phyloP scores from a whole-genome alignment of 2,329 filamentous ascomycete genomes.

The Nothomitra cinnamomea region DNA sequence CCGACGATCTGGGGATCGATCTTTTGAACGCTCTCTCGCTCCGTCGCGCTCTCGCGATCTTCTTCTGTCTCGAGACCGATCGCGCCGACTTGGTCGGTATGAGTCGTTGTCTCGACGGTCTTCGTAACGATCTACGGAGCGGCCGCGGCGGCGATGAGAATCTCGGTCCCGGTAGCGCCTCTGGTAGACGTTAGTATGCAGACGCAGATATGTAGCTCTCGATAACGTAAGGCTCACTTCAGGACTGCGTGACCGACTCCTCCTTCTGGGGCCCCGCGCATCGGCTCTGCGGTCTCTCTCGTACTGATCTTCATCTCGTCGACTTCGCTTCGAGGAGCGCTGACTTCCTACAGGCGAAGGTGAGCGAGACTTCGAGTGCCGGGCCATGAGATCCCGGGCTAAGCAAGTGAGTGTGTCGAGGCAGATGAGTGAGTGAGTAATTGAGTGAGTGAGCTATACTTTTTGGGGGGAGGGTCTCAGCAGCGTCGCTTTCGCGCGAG shows the following conservation, averaged over 20 bases:
- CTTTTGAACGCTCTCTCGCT: constrained; percentile 42
- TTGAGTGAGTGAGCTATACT: constrained; percentile 16
- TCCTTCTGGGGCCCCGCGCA: constrained; percentile 26
- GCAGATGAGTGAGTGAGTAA: not conserved
- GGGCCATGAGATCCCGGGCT: constrained; percentile 33
- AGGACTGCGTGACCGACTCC: constrained; percentile 27
- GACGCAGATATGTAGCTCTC: not conserved
- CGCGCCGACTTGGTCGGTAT: constrained; percentile 43
- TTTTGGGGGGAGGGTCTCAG: not conserved
- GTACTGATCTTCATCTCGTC: constrained; percentile 35
- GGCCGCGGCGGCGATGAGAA: constrained; percentile 48
- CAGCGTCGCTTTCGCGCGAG: too few species aligned
- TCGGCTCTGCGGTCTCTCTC: constrained; percentile 35
- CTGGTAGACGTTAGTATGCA: constrained; percentile 19
- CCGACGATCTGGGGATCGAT: constrained; percentile 39
- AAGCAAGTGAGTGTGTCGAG: constrained; percentile 7
- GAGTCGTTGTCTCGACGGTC: constrained; percentile 48
- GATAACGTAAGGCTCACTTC: constrained; percentile 22
- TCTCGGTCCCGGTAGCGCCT: constrained; percentile 33
- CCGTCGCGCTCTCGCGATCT: constrained; percentile 38
- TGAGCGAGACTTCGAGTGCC: constrained; percentile 56
- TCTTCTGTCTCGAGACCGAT: constrained; percentile 46
- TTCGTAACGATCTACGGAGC: constrained; percentile 38
- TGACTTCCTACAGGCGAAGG: constrained; percentile 86
- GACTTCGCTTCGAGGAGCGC: constrained; percentile 43